These are phyloP conservation scores for Kregervanrija delftensis DNA, from an alignment of 805 yeast genomes.

Conservation along the genomic window DNA sequence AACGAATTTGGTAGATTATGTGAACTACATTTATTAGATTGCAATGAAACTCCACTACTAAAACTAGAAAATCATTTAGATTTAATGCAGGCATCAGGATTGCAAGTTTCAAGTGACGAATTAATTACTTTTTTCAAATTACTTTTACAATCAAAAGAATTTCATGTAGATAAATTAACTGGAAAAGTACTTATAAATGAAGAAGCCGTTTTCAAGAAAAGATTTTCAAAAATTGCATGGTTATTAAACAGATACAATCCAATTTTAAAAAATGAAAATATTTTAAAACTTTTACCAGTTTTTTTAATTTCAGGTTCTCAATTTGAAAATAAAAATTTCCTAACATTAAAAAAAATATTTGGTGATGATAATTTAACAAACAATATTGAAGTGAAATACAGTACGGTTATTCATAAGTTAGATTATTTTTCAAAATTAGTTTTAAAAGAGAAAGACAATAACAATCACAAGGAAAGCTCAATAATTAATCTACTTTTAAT, in stretches of 20 bases:
- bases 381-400: constrained; percentile 2
- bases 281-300: constrained; percentile 19
- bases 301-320: constrained; percentile 23
- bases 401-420: constrained; percentile 5
- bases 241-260: constrained; percentile 18
- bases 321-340: constrained; percentile 18
- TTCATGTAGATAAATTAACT: constrained; percentile 11
- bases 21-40: constrained; percentile 16
- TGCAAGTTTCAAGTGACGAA: constrained; percentile 16
- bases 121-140: constrained; percentile 16
- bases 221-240: constrained; percentile 14
- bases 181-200: background rate
- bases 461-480: constrained; percentile 1
- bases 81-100: constrained; percentile 25
- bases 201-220: constrained; percentile 14
- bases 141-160: constrained; percentile 24
- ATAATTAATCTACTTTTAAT: constrained; percentile 10
- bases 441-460: constrained; percentile 2
- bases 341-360: constrained; percentile 10
- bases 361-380: background rate
- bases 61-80: constrained; percentile 17
- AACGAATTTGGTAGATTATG: constrained; percentile 13
- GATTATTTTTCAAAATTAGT: constrained; percentile 1
- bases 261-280: constrained; percentile 10
- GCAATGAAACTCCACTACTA: constrained; percentile 13